Conservation (phyloP, 2,329 filamentous ascomycete genomes). For the Proliferodiscus dingleyae region DNA sequence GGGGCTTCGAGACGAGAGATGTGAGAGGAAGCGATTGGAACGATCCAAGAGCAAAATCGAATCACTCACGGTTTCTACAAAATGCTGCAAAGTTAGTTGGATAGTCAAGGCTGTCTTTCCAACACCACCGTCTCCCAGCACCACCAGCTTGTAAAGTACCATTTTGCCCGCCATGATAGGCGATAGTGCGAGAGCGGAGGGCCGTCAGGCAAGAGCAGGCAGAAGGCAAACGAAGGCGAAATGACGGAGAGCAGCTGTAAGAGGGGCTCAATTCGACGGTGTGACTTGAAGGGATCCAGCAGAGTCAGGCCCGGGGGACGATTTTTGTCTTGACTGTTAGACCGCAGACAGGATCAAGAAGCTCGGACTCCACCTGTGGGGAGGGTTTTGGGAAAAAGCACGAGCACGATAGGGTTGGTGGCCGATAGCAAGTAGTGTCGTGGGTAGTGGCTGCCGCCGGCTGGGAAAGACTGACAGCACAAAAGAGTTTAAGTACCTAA, state of each 20-base stretch:
- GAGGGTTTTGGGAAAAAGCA: neutral
- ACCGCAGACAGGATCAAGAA: slow-evolving; percentile 5
- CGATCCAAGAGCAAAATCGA: neutral
- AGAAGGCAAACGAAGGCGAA: slow-evolving; percentile 8
- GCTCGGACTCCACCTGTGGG: slow-evolving; percentile 10
- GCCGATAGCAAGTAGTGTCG: neutral
- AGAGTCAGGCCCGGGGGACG: neutral
- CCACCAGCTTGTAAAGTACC: slow-evolving; percentile 94
- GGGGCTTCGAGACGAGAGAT: neutral
- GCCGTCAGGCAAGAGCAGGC: slow-evolving; percentile 8
- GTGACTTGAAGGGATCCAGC: neutral
- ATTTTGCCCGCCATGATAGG: slow-evolving; percentile 77
- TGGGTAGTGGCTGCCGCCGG: too few relatives aligned
- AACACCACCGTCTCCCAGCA: slow-evolving; percentile 88
- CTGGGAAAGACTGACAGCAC: too few relatives aligned
- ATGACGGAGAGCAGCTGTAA: neutral
- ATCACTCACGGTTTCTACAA: slow-evolving; percentile 76
- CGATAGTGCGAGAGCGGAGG: slow-evolving; percentile 10
- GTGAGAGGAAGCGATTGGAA: neutral
- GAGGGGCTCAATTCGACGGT: slow-evolving; percentile 1
- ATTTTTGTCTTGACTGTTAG: neutral
- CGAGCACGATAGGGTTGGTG: neutral
- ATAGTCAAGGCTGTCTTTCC: slow-evolving; percentile 93
- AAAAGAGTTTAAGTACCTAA: too few relatives aligned
- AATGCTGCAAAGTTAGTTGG: slow-evolving; percentile 96